Evolutionary conservation across 2,329 filamentous ascomycete species (phyloP).

Genomic region (Alternaria alternata): DNA sequence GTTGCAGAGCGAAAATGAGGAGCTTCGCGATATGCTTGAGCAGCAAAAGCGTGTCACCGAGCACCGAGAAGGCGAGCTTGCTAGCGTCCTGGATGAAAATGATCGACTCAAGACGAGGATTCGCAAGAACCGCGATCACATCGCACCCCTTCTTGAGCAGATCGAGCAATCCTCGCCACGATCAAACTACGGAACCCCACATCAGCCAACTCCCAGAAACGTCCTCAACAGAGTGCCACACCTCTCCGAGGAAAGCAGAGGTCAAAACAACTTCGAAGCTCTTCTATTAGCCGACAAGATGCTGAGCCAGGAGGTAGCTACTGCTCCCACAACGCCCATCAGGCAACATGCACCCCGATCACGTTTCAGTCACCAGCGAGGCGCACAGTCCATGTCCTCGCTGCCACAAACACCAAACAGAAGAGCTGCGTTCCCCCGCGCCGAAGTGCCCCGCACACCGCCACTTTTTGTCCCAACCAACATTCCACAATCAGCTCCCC

Average conservation of each 20-base stretch:
- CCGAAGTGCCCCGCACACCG: conserved; percentile 62
- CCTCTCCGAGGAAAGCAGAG: conserved; percentile 55
- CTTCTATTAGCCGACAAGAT: conserved; percentile 78
- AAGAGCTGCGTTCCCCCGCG: conserved; percentile 64
- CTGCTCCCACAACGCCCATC: conserved; percentile 75
- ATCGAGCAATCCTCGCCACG: conserved; percentile 74
- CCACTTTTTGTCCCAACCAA: conserved; percentile 42
- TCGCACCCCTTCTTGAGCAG: conserved; percentile 63
- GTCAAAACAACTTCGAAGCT: conserved; percentile 75
- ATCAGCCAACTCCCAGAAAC: conserved; percentile 56
- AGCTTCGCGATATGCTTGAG: conserved; percentile 70
- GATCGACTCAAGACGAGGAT: conserved; percentile 82
- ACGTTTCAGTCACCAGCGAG: conserved; percentile 72
- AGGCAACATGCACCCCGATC: conserved; percentile 58
- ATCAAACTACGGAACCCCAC: conserved; percentile 61
- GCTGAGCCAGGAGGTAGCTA: conserved; percentile 77
- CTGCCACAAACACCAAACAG: conserved; percentile 78
- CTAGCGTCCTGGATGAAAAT: conserved; percentile 76
- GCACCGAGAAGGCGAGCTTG: conserved; percentile 77
- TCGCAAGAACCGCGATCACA: conserved; percentile 86
- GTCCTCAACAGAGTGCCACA: conserved; percentile 45
- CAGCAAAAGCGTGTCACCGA: conserved; percentile 81
- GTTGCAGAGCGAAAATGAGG: conserved; percentile 70
- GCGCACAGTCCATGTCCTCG: conserved; percentile 84
- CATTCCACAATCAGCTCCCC: conserved; percentile 53